Base-by-base conservation (phyloP, 1,139 yeast species). In the Protomyces macrosporus region DNA sequence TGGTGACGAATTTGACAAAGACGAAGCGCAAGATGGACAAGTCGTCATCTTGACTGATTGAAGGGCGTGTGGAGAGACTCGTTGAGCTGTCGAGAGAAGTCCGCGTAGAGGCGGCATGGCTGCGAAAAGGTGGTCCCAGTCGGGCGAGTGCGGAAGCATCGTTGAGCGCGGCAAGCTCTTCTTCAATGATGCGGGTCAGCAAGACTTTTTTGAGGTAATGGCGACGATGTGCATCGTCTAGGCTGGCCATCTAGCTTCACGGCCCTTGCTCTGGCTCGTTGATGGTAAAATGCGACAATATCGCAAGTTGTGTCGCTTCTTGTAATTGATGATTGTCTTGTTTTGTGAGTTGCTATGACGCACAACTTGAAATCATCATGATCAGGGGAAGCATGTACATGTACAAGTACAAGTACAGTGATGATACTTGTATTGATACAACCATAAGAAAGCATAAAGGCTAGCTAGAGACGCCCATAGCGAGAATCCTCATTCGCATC, bases 181-280 rank as follows among this genome's bases (percentile, higher is more conserved):
- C 73, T 34, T 80, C 79, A 45, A 90, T 75, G 70, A 88, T 82
- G 14, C 81, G 77, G 68, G 84, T 82, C 40, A 91, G 76, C 45
- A 91, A 78, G 74, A 87, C 90, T 70, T 95, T 84, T 75, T 91
- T 91, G 65, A 91, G 79, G 73, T 88, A 88, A 71, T 91, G 97
- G 74, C 95, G 72, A 4, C 62, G 52, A 88, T 87, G 0, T 81
- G 78, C 2, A 87, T 81, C n/a, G 79, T 74, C 58, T 83, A 54
- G 34, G 36, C 35, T n/a, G 53, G 4, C 12, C 36, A 33, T 50
- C 6, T 12, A 6, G 3, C 7, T 4, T 12, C 10, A 12, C 36
- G 23, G 23, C 23, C 23, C 23, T 23, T 23, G 23, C 23, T 23
- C 23, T 23, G 23, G 23, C 2, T 2, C 2, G 23, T 23, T 23